Conservation (phyloP, 2,329 filamentous ascomycete genomes). For the Cadophora sp. region DNA sequence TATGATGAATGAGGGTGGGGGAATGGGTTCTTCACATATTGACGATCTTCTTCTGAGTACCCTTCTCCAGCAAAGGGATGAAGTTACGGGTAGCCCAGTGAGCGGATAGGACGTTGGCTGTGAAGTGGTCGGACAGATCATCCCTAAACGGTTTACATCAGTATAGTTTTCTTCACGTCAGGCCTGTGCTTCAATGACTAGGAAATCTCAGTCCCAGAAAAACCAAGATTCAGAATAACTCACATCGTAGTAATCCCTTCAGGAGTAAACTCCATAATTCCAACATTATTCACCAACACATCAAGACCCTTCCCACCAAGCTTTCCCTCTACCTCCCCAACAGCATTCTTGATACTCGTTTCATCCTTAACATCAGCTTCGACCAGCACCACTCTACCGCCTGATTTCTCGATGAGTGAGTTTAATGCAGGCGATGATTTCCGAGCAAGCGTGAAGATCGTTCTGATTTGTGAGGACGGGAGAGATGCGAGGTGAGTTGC, state of each 20-base stretch:
- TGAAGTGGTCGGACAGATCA: conserved; percentile 43
- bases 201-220: too few species aligned
- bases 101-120: conserved; percentile 47
- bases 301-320: conserved; percentile 47
- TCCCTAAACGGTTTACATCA: conserved; percentile 19
- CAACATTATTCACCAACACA: conserved; percentile 55
- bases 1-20: neutral
- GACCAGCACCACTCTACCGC: conserved; percentile 47
- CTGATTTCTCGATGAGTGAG: conserved; percentile 45
- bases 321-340: conserved; percentile 40
- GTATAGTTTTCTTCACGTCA: neutral
- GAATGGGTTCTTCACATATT: conserved; percentile 28
- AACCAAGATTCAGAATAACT: neutral
- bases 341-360: conserved; percentile 46
- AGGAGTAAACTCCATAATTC: conserved; percentile 29
- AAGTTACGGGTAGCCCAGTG: conserved; percentile 47
- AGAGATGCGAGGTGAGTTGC: conserved; percentile 41
- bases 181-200: too few species aligned
- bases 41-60: conserved; percentile 28
- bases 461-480: conserved; percentile 45
- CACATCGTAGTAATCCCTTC: conserved; percentile 24
- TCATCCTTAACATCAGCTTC: conserved; percentile 48
- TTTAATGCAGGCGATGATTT: conserved; percentile 45
- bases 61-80: conserved; percentile 30
- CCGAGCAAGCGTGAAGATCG: conserved; percentile 51